phyloP scores from a whole-genome alignment of 495 filamentous ascomycete species.

The Lindgomyces ingoldianus region DNA sequence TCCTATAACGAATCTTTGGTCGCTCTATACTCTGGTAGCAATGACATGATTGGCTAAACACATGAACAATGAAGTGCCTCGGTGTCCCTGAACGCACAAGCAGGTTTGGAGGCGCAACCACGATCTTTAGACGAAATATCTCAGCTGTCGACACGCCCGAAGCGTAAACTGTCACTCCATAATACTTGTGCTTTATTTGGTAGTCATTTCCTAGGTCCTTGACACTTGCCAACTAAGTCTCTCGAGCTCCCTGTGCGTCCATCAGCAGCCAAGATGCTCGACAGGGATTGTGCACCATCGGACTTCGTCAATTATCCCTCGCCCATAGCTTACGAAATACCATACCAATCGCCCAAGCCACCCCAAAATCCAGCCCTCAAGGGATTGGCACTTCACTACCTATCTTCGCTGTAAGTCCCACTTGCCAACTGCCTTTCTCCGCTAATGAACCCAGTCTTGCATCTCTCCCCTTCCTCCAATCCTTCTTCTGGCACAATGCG shows the following conservation, averaged over 20 bases:
- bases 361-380: conserved; percentile 40
- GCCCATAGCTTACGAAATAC: conserved; percentile 31
- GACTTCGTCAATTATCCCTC: conserved; percentile 36
- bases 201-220: no score
- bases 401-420: conserved; percentile 33
- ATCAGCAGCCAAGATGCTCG: conserved; percentile 15
- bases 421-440: not conserved
- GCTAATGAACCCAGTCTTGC: conserved; percentile 52
- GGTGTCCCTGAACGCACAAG: no score
- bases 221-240: no score
- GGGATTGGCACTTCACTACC: conserved; percentile 36
- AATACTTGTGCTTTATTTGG: no score
- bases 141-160: no score
- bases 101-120: no score
- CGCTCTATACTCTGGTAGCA: not conserved
- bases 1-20: not conserved
- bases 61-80: not conserved
- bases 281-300: not conserved
- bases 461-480: conserved; percentile 56
- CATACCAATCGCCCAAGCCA: conserved; percentile 35
- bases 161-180: no score
- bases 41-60: not conserved
- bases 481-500: conserved; percentile 72
- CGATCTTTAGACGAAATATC: no score
- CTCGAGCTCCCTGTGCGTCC: not conserved